Evolutionary conservation across 371 early-diverging fungal species (phyloP).

Genomic region (Mucor plumbeus): DNA sequence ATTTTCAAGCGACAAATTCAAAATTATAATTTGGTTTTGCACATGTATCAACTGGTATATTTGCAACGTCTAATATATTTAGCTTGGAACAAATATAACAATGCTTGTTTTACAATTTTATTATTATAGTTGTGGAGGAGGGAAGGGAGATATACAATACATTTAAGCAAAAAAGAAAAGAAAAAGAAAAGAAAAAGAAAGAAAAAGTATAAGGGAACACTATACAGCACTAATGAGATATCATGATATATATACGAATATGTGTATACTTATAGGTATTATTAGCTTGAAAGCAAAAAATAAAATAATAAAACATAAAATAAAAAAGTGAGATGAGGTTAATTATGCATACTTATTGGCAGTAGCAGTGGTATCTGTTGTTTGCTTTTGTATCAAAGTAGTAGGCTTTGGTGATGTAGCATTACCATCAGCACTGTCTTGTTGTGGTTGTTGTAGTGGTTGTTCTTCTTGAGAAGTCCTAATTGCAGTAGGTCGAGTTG

Average conservation of each 20-base stretch:
- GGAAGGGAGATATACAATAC: not conserved
- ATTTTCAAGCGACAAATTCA: too few species aligned
- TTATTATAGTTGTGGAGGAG: too few species aligned
- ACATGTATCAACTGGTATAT: too few species aligned
- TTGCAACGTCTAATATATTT: too few species aligned
- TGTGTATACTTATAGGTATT: not conserved
- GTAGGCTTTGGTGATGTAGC: not conserved
- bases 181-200: not conserved
- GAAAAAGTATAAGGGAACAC: too few species aligned
- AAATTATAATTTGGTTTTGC: too few species aligned
- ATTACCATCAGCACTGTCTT: not conserved
- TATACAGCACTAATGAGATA: too few species aligned
- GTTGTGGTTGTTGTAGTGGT: not conserved
- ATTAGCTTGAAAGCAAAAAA: constrained; percentile 5
- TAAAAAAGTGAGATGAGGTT: not conserved
- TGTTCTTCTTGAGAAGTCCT: not conserved
- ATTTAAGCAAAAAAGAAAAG: not conserved
- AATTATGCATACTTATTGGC: not conserved
- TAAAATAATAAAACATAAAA: not conserved
- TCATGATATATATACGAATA: not conserved
- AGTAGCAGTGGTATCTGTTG: not conserved
- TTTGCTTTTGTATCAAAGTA: not conserved
- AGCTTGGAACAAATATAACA: too few species aligned
- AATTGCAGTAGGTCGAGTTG: constrained; percentile 12
- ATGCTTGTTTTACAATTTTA: too few species aligned